Evolutionary conservation across 163 green algal genomes (phyloP).

Genomic region (Volvox carteri): DNA sequence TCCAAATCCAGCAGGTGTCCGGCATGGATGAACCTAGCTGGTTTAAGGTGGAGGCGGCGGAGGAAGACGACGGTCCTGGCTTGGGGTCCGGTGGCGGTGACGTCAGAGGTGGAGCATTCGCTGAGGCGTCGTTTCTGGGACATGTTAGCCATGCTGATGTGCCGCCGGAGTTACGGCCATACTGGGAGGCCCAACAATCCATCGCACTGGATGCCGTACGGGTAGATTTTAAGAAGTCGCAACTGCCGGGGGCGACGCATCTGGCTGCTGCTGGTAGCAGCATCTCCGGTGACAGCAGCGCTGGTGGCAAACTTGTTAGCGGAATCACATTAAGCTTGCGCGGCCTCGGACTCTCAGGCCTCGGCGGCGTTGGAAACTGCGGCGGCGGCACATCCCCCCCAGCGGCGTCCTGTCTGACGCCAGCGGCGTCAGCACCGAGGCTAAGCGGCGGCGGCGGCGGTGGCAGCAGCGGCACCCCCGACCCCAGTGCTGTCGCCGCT

Average conservation of each 20-base stretch:
- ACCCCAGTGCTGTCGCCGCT: neutral
- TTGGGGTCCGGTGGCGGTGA: neutral
- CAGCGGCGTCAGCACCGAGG: neutral
- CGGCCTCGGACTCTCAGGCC: constrained; percentile 8
- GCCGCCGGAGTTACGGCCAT: constrained; percentile 63
- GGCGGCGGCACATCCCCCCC: neutral
- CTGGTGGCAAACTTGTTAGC: too few relatives aligned
- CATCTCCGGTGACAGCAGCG: constrained; percentile 5
- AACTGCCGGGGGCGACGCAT: constrained; percentile 28
- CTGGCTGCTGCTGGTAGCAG: neutral
- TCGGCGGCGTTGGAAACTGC: neutral
- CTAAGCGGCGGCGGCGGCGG: neutral
- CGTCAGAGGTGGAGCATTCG: neutral
- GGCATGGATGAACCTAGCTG: neutral
- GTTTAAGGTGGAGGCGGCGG: neutral
- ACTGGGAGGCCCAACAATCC: constrained; percentile 70
- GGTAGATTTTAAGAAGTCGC: constrained; percentile 63
- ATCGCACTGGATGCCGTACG: constrained; percentile 74
- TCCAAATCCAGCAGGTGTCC: neutral
- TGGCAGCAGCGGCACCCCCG: neutral
- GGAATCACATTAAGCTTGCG: constrained; percentile 18
- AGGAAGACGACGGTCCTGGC: too few relatives aligned
- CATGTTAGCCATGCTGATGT: constrained; percentile 42
- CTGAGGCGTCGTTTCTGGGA: neutral
- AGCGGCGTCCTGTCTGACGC: neutral